Conservation (phyloP, 2,329 filamentous ascomycete genomes). For the Talaromyces sp. region DNA sequence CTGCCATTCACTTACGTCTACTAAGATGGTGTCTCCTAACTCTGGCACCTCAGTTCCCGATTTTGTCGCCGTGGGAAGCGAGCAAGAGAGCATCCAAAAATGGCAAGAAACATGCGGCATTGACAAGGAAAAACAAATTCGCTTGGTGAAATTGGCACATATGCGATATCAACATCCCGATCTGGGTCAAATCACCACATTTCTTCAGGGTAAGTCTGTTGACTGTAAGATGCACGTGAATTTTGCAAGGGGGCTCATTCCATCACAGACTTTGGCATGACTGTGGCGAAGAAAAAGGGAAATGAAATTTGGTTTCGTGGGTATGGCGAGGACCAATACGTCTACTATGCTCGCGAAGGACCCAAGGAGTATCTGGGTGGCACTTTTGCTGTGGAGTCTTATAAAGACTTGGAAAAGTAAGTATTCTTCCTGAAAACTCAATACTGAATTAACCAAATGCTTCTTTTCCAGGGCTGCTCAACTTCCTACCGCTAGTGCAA, state of each 20-base stretch:
- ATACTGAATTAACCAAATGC: background rate
- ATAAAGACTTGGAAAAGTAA: constrained; percentile 48
- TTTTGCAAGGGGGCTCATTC: background rate
- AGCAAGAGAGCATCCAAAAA: constrained; percentile 15
- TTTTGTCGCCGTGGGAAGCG: constrained; percentile 19
- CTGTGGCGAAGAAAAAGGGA: constrained; percentile 40
- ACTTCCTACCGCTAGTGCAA: constrained; percentile 32
- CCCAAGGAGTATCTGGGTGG: constrained; percentile 48
- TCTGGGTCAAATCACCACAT: constrained; percentile 48
- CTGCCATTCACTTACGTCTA: no score
- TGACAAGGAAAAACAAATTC: constrained; percentile 50
- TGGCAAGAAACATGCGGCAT: constrained; percentile 37
- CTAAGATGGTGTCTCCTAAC: no score
- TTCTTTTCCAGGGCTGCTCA: constrained; percentile 15
- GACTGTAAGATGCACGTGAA: background rate
- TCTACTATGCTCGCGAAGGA: constrained; percentile 46
- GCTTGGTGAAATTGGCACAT: constrained; percentile 53
- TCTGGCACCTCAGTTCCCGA: constrained; percentile 2
- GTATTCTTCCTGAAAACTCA: no score
- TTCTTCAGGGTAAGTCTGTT: constrained; percentile 17
- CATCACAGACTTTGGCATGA: constrained; percentile 47
- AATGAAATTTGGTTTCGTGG: constrained; percentile 46
- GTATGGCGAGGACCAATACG: constrained; percentile 49
- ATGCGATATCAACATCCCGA: constrained; percentile 60
- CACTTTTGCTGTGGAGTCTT: constrained; percentile 46